These are phyloP conservation scores for Lyophyllum semitale DNA, from an alignment of 768 basidiomycete genomes.

Conservation along the genomic window DNA sequence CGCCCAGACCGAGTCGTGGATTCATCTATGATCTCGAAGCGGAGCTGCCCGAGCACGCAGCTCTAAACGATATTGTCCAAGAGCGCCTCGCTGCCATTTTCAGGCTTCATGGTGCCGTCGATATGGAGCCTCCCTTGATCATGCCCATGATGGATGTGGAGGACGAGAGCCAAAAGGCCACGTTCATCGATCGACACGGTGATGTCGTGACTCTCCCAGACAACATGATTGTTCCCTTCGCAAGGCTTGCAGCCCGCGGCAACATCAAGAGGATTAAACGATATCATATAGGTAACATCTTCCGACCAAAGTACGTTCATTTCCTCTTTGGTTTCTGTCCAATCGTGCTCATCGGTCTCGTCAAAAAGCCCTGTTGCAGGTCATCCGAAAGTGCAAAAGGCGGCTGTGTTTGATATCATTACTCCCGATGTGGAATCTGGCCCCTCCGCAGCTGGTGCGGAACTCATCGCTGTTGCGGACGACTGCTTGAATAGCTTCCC, in stretches of 20 bases:
- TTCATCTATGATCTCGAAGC: slow-evolving; percentile 76
- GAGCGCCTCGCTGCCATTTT: slow-evolving; percentile 79
- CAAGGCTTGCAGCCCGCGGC: slow-evolving; percentile 75
- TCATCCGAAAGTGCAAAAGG: slow-evolving; percentile 73
- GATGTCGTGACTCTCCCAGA: slow-evolving; percentile 75
- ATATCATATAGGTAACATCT: slow-evolving; percentile 77
- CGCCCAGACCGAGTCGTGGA: slow-evolving; percentile 61
- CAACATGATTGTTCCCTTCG: slow-evolving; percentile 74
- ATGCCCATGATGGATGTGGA: slow-evolving; percentile 68
- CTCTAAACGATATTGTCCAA: slow-evolving; percentile 73
- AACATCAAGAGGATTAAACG: slow-evolving; percentile 76
- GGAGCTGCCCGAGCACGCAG: slow-evolving; percentile 68
- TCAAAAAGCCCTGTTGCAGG: slow-evolving; percentile 60
- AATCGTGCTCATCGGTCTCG: slow-evolving; percentile 3
- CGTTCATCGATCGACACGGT: slow-evolving; percentile 80
- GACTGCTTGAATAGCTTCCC: slow-evolving; percentile 74
- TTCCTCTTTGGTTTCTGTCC: slow-evolving; percentile 10
- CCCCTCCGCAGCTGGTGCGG: slow-evolving; percentile 70
- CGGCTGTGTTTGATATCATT: slow-evolving; percentile 83
- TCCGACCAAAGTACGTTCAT: slow-evolving; percentile 57
- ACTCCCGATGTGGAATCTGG: slow-evolving; percentile 68
- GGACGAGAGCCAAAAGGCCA: slow-evolving; percentile 65
- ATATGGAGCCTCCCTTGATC: slow-evolving; percentile 84
- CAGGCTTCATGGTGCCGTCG: slow-evolving; percentile 86
- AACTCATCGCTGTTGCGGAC: slow-evolving; percentile 69